Conservation (phyloP, 352 stramenopile species). For the Phytopythium sindhum region DNA sequence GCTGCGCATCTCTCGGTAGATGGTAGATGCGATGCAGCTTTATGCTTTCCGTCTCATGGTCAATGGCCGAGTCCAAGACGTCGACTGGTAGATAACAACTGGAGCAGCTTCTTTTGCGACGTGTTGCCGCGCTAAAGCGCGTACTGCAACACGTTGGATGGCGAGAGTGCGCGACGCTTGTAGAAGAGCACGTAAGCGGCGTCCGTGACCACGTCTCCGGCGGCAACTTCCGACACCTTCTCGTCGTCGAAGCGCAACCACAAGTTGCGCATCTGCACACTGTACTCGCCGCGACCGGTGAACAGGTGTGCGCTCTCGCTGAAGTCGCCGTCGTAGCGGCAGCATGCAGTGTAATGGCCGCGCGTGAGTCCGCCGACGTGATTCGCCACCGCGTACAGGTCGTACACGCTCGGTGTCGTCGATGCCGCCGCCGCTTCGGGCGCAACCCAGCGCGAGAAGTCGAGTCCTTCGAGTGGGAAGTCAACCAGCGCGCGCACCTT, state of each 20-base stretch:
- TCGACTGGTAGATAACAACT: not conserved
- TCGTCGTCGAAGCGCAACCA: constrained; percentile 87
- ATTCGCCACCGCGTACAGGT: constrained; percentile 98
- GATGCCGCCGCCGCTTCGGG: constrained; percentile 20
- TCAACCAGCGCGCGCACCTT: constrained; percentile 81
- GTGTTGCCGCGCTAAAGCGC: constrained; percentile 33
- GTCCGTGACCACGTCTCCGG: constrained; percentile 71
- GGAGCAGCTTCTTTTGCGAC: not conserved
- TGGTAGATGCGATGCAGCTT: no score
- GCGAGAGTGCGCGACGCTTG: constrained; percentile 72
- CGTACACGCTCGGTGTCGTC: constrained; percentile 62
- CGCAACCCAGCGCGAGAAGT: constrained; percentile 78
- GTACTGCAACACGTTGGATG: constrained; percentile 69
- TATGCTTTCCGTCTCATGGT: not conserved
- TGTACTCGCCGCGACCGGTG: constrained; percentile 8
- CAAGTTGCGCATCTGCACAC: constrained; percentile 46
- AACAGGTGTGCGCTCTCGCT: constrained; percentile 60
- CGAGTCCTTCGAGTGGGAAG: constrained; percentile 73
- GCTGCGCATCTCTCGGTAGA: not conserved
- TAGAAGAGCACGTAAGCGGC: constrained; percentile 92
- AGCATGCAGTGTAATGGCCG: constrained; percentile 94
- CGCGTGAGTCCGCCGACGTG: constrained; percentile 94
- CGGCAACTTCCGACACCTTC: constrained; percentile 70
- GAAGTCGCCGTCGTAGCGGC: constrained; percentile 69
- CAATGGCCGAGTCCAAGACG: not conserved